A percentile compares a stretch with the other conserved stretches of the same genome.
Conservation (phyloP, 768 basidiomycete species). For the Pisolithus marmoratus region DNA sequence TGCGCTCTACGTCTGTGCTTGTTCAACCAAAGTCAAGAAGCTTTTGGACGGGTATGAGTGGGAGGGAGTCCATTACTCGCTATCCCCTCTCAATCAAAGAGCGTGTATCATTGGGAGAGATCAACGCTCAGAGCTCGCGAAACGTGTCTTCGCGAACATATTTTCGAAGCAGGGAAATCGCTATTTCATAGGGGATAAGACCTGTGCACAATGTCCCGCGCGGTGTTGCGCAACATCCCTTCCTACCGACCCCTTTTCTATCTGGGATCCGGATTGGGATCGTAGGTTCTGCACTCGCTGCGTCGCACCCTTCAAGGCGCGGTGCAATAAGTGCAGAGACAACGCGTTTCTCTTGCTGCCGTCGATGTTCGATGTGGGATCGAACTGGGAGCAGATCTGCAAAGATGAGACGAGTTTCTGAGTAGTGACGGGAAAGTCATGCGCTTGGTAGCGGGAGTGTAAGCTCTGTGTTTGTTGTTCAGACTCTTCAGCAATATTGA, state of each 20-base stretch:
- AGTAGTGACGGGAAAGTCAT: neutral
- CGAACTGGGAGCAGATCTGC: neutral
- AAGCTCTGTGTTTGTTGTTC: too few relatives aligned
- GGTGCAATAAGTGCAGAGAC: neutral
- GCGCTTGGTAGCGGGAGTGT: neutral
- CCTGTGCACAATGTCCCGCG: too few relatives aligned
- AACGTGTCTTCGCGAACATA: neutral
- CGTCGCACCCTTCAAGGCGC: neutral
- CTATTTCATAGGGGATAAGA: neutral
- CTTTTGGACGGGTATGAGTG: neutral
- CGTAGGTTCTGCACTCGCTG: neutral
- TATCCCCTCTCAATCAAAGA: neutral
- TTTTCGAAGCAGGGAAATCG: neutral
- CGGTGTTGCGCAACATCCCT: neutral
- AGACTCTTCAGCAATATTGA: too few relatives aligned
- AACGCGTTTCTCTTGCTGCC: neutral
- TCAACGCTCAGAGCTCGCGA: neutral
- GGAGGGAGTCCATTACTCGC: neutral
- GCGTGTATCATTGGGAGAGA: neutral
- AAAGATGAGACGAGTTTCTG: neutral
- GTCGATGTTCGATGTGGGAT: neutral
- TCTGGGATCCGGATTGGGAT: neutral
- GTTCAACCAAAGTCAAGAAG: neutral
- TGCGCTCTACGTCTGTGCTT: neutral
- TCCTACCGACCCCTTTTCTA: neutral